phyloP scores from a whole-genome alignment of 2,329 filamentous ascomycete genomes.

The Diplodia scrobiculata region DNA sequence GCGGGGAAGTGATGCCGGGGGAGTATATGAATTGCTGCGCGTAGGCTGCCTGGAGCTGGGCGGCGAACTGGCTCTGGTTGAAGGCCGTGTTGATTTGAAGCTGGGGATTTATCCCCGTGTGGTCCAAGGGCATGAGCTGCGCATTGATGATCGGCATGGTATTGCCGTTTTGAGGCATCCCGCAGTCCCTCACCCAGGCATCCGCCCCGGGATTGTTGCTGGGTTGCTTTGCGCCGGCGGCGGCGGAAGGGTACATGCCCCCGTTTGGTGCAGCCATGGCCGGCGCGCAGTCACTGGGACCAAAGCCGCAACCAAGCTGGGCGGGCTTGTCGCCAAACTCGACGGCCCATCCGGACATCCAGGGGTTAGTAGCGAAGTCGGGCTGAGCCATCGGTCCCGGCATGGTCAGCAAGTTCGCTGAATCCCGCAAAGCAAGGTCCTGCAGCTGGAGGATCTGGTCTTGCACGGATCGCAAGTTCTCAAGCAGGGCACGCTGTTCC shows the following conservation, averaged over 20 bases:
- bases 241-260: not conserved
- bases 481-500: slow-evolving; percentile 22
- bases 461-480: slow-evolving; percentile 8
- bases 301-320: slow-evolving; percentile 5
- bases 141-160: slow-evolving; percentile 8
- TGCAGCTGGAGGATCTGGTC: slow-evolving; percentile 17
- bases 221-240: not conserved
- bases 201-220: not conserved
- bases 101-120: not conserved
- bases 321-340: slow-evolving; percentile 11
- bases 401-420: not conserved
- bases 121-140: not conserved
- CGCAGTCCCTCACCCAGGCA: not conserved
- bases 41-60: not conserved
- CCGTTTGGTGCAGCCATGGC: not conserved
- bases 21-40: not conserved
- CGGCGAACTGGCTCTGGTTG: not conserved
- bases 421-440: slow-evolving; percentile 3
- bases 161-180: not conserved
- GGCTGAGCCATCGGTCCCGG: slow-evolving; percentile 7
- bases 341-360: slow-evolving; percentile 1
- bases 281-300: not conserved
- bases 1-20: not conserved
- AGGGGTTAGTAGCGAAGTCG: not conserved
- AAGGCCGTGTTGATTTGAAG: slow-evolving; percentile 2